Evolutionary conservation across 2,329 filamentous ascomycete genomes (phyloP), one percentile per base, ranked within the genome.

Genomic region (Hypomyces rosellus): DNA sequence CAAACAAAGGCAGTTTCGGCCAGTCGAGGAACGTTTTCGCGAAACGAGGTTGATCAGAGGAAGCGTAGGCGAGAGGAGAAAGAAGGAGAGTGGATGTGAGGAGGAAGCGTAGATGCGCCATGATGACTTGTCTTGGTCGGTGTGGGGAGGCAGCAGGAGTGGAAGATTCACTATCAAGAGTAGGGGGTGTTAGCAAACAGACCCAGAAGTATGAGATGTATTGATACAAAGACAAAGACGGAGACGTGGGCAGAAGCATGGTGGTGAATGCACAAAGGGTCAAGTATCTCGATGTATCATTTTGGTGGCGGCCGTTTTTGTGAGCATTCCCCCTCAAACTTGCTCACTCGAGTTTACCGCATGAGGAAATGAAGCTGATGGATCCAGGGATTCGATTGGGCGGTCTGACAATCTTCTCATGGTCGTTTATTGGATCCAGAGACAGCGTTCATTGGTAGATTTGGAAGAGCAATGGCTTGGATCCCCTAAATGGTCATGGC

Each of bases 291-390:
- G 25, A 30, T 30, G 25, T 30, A 30, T 30, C 25, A 30, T 30
- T 30, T 18, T 16, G 40, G 7, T 22, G 15, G 40, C n/a, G 18
- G 18, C n/a, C 40, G n/a, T n/a, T 40, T 40, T 37, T 18, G 50
- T 55, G 58, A 61, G 61, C 59, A 64, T 63, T 63, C 38, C 51
- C 62, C 50, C 64, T 64, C 65, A 67, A 68, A 66, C 62, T 62
- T 66, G 64, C 65, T 67, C 65, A 64, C 49, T 20, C 38, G 11
- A n/a, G 50, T 52, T 63, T 58, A 51, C 65, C 61, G 36, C 54
- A 61, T 54, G 49, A 50, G 61, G 57, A 54, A 61, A 46, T 44
- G 54, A 47, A 50, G 54, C 54, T 54, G 25, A 54, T 42, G 12
- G n/a, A 54, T 51, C 43, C 44, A 18, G 48, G 8, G 33, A 7